These are phyloP conservation scores for Proteromonas lacertae DNA, from an alignment of 352 stramenopile species.

Conservation along the genomic window DNA sequence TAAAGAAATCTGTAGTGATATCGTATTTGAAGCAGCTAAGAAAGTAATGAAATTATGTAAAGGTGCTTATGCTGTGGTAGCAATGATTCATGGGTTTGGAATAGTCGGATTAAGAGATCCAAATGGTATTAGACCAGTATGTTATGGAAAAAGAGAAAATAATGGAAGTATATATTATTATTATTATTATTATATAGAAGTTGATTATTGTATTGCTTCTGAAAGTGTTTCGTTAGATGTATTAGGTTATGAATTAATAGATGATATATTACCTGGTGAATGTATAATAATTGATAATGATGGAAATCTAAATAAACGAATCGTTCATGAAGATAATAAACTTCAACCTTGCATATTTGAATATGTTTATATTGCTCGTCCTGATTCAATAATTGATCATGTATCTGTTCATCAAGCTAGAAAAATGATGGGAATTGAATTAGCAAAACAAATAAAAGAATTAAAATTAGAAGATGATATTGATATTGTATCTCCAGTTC, in stretches of 20 bases:
- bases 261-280: conserved; percentile 73
- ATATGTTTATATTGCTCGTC: conserved; percentile 96
- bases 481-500: conserved; percentile 94
- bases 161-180: too few relatives aligned
- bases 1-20: conserved; percentile 14
- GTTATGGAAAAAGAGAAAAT: conserved; percentile 34
- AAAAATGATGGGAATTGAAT: conserved; percentile 84
- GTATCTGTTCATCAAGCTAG: conserved; percentile 89
- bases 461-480: conserved; percentile 57
- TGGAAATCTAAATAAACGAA: conserved; percentile 34
- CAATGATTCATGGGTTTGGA: conserved; percentile 82
- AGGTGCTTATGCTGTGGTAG: conserved; percentile 74
- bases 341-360: conserved; percentile 92
- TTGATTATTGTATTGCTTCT: conserved; percentile 70
- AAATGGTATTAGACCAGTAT: conserved; percentile 77
- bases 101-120: conserved; percentile 90
- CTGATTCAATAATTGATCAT: conserved; percentile 73
- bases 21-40: conserved; percentile 47
- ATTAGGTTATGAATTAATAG: conserved; percentile 14
- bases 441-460: conserved; percentile 72
- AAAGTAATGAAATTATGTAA: conserved; percentile 68
- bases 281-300: conserved; percentile 65
- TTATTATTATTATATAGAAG: too few relatives aligned
- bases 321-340: conserved; percentile 24
- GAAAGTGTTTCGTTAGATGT: conserved; percentile 94